Evolutionary conservation across 176 grass and related monocot genomes (phyloP).

Genomic region (Secale cereale): DNA sequence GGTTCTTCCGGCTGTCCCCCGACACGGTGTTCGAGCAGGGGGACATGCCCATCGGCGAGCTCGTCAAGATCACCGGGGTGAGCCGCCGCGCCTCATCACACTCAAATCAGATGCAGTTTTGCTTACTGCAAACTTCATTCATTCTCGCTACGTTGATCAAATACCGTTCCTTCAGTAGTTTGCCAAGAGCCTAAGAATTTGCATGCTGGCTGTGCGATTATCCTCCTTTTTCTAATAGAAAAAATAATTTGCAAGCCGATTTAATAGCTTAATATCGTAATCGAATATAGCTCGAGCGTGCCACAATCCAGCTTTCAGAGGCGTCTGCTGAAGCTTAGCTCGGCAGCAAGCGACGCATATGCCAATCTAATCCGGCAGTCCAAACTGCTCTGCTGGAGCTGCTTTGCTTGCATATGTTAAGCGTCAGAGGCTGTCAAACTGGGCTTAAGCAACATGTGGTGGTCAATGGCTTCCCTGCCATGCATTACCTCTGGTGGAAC

Average conservation of each 20-base stretch:
- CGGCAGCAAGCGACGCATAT: background rate
- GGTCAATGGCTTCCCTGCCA: slow-evolving; percentile 32
- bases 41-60: slow-evolving; percentile 67
- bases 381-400: background rate
- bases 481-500: background rate
- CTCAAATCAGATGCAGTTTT: background rate
- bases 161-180: background rate
- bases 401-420: slow-evolving; percentile 35
- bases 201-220: too few relatives aligned
- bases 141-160: background rate
- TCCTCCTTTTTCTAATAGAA: too few relatives aligned
- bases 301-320: background rate
- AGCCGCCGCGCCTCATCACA: background rate
- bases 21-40: slow-evolving; percentile 57
- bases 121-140: background rate
- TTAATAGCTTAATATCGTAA: background rate
- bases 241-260: background rate
- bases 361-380: background rate
- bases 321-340: background rate
- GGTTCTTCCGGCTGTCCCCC: slow-evolving; percentile 56
- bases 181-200: background rate
- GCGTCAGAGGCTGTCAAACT: slow-evolving; percentile 38
- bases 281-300: background rate
- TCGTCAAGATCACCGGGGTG: slow-evolving; percentile 96
- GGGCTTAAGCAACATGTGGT: background rate